Conservation (phyloP, 352 stramenopile species). For the Globisporangium sylvaticum region DNA sequence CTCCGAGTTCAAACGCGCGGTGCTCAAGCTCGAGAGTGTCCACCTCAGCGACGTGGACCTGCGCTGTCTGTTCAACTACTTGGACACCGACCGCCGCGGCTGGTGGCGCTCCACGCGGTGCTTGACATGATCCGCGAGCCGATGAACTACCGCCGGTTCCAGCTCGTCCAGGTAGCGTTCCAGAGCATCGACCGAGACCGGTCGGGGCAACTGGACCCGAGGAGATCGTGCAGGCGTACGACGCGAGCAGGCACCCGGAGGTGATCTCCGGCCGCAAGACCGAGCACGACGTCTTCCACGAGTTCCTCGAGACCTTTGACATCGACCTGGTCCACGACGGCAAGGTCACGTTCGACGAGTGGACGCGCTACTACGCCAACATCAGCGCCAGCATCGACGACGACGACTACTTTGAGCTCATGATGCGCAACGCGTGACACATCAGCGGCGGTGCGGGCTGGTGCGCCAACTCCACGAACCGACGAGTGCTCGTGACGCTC, state of each 20-base stretch:
- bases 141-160: constrained; percentile 61
- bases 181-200: constrained; percentile 54
- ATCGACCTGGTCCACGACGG: constrained; percentile 49
- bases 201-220: constrained; percentile 39
- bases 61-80: constrained; percentile 66
- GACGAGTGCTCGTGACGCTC: constrained; percentile 60
- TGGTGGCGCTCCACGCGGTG: constrained; percentile 73
- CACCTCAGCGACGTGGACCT: constrained; percentile 66
- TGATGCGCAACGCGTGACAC: constrained; percentile 86
- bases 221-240: constrained; percentile 67
- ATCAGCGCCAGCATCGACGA: constrained; percentile 86
- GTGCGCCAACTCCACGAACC: constrained; percentile 56
- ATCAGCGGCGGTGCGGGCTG: constrained; percentile 48
- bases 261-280: constrained; percentile 55
- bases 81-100: constrained; percentile 71
- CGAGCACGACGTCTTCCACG: constrained; percentile 62
- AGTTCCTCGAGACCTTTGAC: constrained; percentile 77
- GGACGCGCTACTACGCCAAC: constrained; percentile 88
- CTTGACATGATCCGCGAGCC: constrained; percentile 80
- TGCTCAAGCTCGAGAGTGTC: constrained; percentile 35
- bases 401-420: constrained; percentile 90
- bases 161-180: constrained; percentile 79
- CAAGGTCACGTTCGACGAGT: constrained; percentile 55
- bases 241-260: constrained; percentile 67
- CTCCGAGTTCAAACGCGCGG: constrained; percentile 70